Percentiles rank a stretch among this genome's conserved stretches.
phyloP scores from a whole-genome alignment of 768 basidiomycete genomes.

The Suillus variegatus region DNA sequence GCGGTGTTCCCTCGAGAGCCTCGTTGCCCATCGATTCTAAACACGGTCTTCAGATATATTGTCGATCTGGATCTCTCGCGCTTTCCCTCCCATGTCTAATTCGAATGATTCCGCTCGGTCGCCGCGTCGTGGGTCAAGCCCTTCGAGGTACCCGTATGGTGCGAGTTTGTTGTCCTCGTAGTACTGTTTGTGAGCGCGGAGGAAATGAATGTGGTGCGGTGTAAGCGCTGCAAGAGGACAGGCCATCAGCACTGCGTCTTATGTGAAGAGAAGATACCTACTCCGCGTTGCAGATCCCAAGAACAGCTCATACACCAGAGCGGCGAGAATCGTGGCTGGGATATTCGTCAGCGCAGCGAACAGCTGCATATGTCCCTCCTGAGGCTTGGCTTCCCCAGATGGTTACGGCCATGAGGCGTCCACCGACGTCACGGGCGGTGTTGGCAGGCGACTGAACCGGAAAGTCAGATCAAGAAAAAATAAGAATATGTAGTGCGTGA shows the following conservation, averaged over 20 bases:
- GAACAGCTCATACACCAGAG: conserved; percentile 55
- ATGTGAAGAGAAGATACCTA: conserved; percentile 27
- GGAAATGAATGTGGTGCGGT: conserved; percentile 21
- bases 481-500: conserved; percentile 10
- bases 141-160: conserved; percentile 22
- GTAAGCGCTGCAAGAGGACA: conserved; percentile 21
- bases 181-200: conserved; percentile 25
- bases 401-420: conserved; percentile 58
- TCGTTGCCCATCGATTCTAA: conserved; percentile 5
- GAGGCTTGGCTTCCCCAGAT: conserved; percentile 57
- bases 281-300: conserved; percentile 61
- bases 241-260: conserved; percentile 14
- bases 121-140: conserved; percentile 9
- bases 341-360: conserved; percentile 69
- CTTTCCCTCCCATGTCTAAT: conserved; percentile 11
- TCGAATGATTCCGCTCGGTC: conserved; percentile 12
- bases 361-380: conserved; percentile 60
- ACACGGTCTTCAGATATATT: conserved; percentile 8
- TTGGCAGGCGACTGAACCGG: conserved; percentile 56
- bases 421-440: conserved; percentile 68
- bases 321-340: conserved; percentile 59
- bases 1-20: neutral
- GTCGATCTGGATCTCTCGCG: neutral
- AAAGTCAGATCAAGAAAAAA: neutral
- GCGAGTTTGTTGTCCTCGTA: conserved; percentile 27